Conservation (phyloP, 805 yeast species). For the Pichia exigua region DNA sequence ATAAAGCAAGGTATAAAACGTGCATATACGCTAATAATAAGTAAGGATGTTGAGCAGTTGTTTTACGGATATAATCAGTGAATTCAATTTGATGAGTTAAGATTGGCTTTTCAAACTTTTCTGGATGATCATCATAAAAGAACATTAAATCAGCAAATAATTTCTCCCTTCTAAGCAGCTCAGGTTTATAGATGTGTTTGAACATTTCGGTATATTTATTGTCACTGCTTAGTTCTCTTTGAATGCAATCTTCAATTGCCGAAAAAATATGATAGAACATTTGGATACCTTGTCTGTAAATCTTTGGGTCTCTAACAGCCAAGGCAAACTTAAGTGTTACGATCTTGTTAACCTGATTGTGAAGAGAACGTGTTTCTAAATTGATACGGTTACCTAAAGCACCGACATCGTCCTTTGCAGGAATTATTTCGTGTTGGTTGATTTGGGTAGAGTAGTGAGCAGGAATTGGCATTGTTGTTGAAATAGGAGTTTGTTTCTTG, state of each 20-base stretch:
- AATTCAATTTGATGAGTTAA: slow-evolving; percentile 57
- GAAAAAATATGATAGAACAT: slow-evolving; percentile 62
- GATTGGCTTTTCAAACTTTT: slow-evolving; percentile 51
- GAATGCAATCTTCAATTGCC: slow-evolving; percentile 49
- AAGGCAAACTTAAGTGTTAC: slow-evolving; percentile 65
- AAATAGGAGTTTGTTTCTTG: too few relatives aligned
- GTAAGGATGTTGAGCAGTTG: slow-evolving; percentile 57
- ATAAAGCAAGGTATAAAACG: slow-evolving; percentile 75
- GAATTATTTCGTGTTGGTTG: slow-evolving; percentile 49
- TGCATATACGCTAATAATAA: slow-evolving; percentile 74
- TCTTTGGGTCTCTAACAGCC: slow-evolving; percentile 66
- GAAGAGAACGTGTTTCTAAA: slow-evolving; percentile 53
- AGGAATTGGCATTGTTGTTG: slow-evolving; percentile 9
- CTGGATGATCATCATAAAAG: slow-evolving; percentile 48
- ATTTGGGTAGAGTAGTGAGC: slow-evolving; percentile 10
- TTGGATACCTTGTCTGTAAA: slow-evolving; percentile 76
- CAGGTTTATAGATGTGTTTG: slow-evolving; percentile 59
- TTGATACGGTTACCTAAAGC: slow-evolving; percentile 82
- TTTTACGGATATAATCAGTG: slow-evolving; percentile 48
- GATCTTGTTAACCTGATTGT: slow-evolving; percentile 60
- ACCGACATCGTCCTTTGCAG: slow-evolving; percentile 72
- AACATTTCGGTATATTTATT: slow-evolving; percentile 41
- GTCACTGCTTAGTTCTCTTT: slow-evolving; percentile 35
- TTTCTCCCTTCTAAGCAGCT: slow-evolving; percentile 51
- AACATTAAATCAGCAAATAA: slow-evolving; percentile 58